phyloP scores from a whole-genome alignment of 306 rosid species.

The Gastrolobium villosum region DNA sequence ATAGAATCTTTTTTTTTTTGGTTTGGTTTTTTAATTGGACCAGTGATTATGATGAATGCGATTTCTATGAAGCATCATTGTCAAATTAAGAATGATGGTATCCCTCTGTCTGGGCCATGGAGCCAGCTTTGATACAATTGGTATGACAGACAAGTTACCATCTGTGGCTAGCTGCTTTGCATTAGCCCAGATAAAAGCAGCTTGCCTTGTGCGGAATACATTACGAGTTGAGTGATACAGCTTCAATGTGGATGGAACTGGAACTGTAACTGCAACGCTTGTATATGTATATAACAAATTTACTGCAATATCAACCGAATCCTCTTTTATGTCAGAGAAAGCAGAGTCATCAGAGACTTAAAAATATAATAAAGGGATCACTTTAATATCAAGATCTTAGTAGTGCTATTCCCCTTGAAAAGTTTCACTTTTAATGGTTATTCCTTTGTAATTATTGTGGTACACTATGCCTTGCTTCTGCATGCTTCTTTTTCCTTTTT shows the following conservation, averaged over 20 bases:
- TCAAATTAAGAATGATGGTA: slow-evolving; percentile 50
- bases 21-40: not conserved
- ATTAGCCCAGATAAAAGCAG: slow-evolving; percentile 46
- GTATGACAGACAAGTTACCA: slow-evolving; percentile 46
- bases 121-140: slow-evolving; percentile 50
- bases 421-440: slow-evolving; percentile 25
- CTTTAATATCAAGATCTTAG: slow-evolving; percentile 48
- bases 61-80: slow-evolving; percentile 42
- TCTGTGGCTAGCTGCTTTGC: slow-evolving; percentile 41
- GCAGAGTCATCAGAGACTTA: slow-evolving; percentile 55
- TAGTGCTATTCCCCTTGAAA: slow-evolving; percentile 46
- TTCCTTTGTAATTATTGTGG: slow-evolving; percentile 9
- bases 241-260: slow-evolving; percentile 41
- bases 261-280: slow-evolving; percentile 46
- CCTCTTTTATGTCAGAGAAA: slow-evolving; percentile 54
- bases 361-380: not conserved
- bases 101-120: slow-evolving; percentile 36
- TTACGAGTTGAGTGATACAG: slow-evolving; percentile 40
- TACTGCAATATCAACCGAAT: slow-evolving; percentile 42
- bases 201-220: slow-evolving; percentile 36
- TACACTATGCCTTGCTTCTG: slow-evolving; percentile 15
- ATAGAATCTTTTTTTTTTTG: slow-evolving; percentile 33
- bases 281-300: slow-evolving; percentile 21
- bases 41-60: slow-evolving; percentile 36
- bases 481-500: not conserved